Conservation (phyloP, 352 stramenopile genomes). For the Phytophthora tubulina region DNA sequence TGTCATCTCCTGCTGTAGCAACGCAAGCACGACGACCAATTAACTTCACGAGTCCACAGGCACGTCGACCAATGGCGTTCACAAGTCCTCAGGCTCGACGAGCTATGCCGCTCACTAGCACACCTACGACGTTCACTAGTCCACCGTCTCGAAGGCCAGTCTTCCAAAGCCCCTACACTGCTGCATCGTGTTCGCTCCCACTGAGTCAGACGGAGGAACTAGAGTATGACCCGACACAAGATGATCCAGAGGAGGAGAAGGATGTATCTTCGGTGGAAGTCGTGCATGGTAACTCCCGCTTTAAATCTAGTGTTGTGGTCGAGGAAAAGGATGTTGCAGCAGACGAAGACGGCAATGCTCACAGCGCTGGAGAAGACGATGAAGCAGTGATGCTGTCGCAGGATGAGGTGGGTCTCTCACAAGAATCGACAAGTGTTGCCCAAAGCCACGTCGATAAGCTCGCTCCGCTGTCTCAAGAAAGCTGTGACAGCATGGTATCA, state of each 20-base stretch:
- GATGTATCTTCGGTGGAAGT: conserved; percentile 2
- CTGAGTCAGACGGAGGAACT: conserved; percentile 52
- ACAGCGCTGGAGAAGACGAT: conserved; percentile 22
- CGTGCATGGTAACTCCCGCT: background rate
- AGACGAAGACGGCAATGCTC: background rate
- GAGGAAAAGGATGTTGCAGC: conserved; percentile 4
- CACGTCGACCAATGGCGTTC: conserved; percentile 37
- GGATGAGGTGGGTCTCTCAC: conserved; percentile 28
- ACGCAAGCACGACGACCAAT: conserved; percentile 29
- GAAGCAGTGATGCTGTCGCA: conserved; percentile 15
- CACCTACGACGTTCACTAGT: conserved; percentile 27
- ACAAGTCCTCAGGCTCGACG: conserved; percentile 34
- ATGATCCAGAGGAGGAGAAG: conserved; percentile 18
- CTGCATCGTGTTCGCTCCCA: conserved; percentile 37
- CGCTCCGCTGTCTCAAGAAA: conserved; percentile 45
- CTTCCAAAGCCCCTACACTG: conserved; percentile 40
- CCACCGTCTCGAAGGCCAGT: conserved; percentile 19
- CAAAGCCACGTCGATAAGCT: conserved; percentile 31
- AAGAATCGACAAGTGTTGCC: conserved; percentile 31
- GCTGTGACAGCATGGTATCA: conserved; percentile 20
- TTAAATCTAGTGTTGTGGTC: conserved; percentile 14
- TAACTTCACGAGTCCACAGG: conserved; percentile 40
- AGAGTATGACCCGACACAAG: conserved; percentile 35
- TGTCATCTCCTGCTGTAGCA: conserved; percentile 35
- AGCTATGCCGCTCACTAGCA: conserved; percentile 28